phyloP scores from a whole-genome alignment of 768 basidiomycete species.

The Wakefieldia striispora region DNA sequence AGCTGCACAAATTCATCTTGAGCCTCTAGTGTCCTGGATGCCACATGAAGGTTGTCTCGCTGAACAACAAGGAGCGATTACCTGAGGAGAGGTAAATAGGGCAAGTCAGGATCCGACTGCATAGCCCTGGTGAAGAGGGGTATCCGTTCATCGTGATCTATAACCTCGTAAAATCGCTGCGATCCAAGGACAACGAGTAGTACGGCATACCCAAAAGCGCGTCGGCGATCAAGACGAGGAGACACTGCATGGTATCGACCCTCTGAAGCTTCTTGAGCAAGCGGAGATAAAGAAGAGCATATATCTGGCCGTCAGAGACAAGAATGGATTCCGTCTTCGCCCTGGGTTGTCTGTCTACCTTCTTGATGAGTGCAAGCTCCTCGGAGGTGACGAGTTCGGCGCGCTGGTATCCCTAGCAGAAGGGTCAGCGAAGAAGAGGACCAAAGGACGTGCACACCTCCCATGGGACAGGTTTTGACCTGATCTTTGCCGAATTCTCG shows the following conservation, averaged over 20 bases:
- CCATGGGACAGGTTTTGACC: conserved; percentile 92
- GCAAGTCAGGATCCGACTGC: conserved; percentile 73
- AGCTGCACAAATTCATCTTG: conserved; percentile 96
- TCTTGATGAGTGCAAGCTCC: conserved; percentile 86
- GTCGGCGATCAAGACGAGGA: conserved; percentile 86
- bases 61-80: conserved; percentile 24
- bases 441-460: conserved; percentile 55
- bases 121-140: conserved; percentile 64
- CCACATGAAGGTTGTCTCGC: conserved; percentile 3
- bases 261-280: conserved; percentile 84
- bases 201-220: conserved; percentile 68
- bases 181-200: neutral
- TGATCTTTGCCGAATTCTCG: conserved; percentile 83
- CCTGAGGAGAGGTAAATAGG: conserved; percentile 79
- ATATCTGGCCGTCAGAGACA: conserved; percentile 77
- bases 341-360: conserved; percentile 78
- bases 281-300: conserved; percentile 85
- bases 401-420: conserved; percentile 84
- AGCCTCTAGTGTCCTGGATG: conserved; percentile 67
- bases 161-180: neutral
- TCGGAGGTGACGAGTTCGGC: conserved; percentile 86
- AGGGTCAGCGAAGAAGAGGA: conserved; percentile 8
- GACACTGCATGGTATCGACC: conserved; percentile 84
- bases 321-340: conserved; percentile 73
- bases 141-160: conserved; percentile 88